A percentile compares a stretch with the other conserved stretches of the same genome.
Evolutionary conservation across 805 yeast species (phyloP).

Genomic region (Schwanniomyces sp.): DNA sequence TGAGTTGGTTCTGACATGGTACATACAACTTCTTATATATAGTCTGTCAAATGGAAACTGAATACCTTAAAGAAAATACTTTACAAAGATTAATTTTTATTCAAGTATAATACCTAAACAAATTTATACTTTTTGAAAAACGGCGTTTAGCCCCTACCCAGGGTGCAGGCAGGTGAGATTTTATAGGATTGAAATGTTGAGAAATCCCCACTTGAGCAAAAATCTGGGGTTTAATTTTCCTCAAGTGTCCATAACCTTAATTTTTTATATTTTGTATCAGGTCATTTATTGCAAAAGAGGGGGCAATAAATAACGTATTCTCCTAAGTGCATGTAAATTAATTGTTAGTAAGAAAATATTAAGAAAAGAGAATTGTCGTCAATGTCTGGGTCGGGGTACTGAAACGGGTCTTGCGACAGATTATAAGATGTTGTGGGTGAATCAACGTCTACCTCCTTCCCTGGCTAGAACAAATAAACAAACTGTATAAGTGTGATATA

Average conservation of each 20-base stretch:
- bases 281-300: not conserved
- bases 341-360: too few species aligned
- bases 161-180: not conserved
- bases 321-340: too few species aligned
- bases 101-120: not conserved
- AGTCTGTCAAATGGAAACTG: not conserved
- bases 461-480: too few species aligned
- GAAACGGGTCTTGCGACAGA: not conserved
- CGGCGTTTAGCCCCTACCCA: conserved; percentile 1
- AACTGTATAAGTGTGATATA: too few species aligned
- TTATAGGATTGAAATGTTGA: not conserved
- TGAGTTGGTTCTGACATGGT: conserved; percentile 10
- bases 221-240: not conserved
- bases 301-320: not conserved
- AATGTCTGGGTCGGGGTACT: not conserved
- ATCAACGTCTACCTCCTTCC: too few species aligned
- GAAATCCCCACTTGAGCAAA: conserved; percentile 2
- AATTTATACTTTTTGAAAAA: not conserved
- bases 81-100: not conserved
- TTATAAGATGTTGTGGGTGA: too few species aligned
- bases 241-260: not conserved
- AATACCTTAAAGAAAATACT: not conserved
- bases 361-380: too few species aligned
- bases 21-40: conserved; percentile 8
- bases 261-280: not conserved